Evolutionary conservation across 2,329 filamentous ascomycete species (phyloP), one percentile per base, ranked within the genome.

Genomic region (Pyrenochaeta sp.): DNA sequence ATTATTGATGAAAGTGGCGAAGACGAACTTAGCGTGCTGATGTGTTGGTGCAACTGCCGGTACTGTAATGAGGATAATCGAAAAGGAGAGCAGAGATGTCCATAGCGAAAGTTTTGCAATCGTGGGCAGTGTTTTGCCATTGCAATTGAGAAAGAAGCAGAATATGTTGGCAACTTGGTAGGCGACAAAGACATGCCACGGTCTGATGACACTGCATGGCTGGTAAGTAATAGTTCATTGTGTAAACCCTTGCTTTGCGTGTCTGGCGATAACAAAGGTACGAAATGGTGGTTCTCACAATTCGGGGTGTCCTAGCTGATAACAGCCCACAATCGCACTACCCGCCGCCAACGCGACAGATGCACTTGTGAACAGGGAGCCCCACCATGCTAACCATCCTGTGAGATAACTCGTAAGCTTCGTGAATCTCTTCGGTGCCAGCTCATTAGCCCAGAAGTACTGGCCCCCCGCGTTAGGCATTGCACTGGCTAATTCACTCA

Each of bases 361-460:
- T 15, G 83, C 82, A 59, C 75, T 80, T 7, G 82, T 83, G 56
- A 84, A 85, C 48, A 85, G 78, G 18, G 78, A 76, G 14, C 82
- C 82, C n/a, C 81, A 79, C 77, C 81, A 85, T 1, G 81, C 81
- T 52, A 84, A 77, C 76, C 79, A 83, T 1, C 80, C 81, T 1
- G 79, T 82, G 43, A 80, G 47, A 49, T 82, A 83, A 11, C 77
- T 79, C 5, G 76, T 73, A 48, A 81, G 75, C 23, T 78, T 78
- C 1, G 78, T 75, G 52, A 75, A 82, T 51, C 69, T 76, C 57
- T 69, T 77, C 2, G 80, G 79, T 1, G 80, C 79, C 56, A 83
- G 63, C 51, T 81, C 76, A 46, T 77, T 79, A 1, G 80, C 78
- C 80, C 80, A 83, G 57, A 81, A 82, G 61, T 83, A 83, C 63